Evolutionary conservation across 768 basidiomycete species (phyloP).

Genomic region (Gyrodon lividus): DNA sequence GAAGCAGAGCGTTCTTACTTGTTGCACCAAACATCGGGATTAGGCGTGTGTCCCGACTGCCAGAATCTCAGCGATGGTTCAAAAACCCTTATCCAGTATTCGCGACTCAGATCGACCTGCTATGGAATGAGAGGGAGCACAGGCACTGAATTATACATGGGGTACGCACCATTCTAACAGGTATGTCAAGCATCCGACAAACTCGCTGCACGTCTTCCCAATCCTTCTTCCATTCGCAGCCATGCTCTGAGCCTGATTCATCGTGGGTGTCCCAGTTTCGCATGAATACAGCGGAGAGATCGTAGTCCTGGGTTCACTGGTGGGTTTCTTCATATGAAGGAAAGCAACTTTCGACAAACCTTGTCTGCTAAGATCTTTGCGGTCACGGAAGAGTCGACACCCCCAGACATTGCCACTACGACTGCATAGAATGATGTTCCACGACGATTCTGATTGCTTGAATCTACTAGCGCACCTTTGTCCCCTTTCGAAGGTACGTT

Average conservation of each 20-base stretch:
- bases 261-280: slow-evolving; percentile 92
- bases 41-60: slow-evolving; percentile 81
- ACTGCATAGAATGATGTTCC: slow-evolving; percentile 44
- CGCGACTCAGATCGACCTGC: slow-evolving; percentile 81
- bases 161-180: slow-evolving; percentile 62
- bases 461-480: slow-evolving; percentile 18
- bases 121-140: slow-evolving; percentile 2
- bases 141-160: not conserved
- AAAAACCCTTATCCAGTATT: slow-evolving; percentile 92
- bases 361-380: slow-evolving; percentile 72
- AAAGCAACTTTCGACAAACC: slow-evolving; percentile 35
- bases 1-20: slow-evolving; percentile 41
- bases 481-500: slow-evolving; percentile 24
- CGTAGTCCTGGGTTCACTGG: slow-evolving; percentile 54
- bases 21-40: slow-evolving; percentile 94
- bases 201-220: slow-evolving; percentile 89
- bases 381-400: slow-evolving; percentile 90
- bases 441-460: not conserved
- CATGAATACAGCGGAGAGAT: slow-evolving; percentile 91
- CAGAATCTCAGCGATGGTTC: slow-evolving; percentile 79
- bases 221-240: slow-evolving; percentile 95
- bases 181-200: slow-evolving; percentile 68
- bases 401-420: slow-evolving; percentile 91
- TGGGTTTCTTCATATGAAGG: not conserved
- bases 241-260: slow-evolving; percentile 73